Evolutionary conservation across 1,139 yeast genomes (phyloP).

Genomic region (Taiozyma sp.): DNA sequence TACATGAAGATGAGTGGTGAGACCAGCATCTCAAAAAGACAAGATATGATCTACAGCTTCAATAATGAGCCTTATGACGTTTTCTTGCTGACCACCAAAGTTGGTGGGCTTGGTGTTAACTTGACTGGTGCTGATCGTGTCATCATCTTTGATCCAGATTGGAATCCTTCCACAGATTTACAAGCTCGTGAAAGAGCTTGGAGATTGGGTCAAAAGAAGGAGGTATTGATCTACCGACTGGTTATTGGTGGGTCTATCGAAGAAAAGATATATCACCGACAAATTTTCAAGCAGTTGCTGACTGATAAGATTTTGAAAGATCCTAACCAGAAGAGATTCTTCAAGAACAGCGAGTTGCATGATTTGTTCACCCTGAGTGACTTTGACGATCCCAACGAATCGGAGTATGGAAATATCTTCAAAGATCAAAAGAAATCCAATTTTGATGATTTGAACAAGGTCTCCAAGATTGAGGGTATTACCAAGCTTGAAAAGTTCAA

Average conservation of each 20-base stretch:
- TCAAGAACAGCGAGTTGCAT: conserved; percentile 86
- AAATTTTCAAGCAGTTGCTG: conserved; percentile 89
- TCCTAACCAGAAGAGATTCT: conserved; percentile 90
- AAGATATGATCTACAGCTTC: conserved; percentile 72
- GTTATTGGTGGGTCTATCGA: conserved; percentile 97
- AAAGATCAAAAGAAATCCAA: conserved; percentile 27
- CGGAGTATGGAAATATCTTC: conserved; percentile 13
- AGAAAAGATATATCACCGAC: conserved; percentile 94
- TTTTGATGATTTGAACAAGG: conserved; percentile 51
- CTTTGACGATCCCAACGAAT: conserved; percentile 44
- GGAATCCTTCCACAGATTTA: conserved; percentile 97
- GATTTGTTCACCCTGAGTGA: conserved; percentile 85
- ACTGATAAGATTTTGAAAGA: conserved; percentile 93
- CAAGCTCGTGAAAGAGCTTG: conserved; percentile 98
- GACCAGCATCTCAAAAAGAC: conserved; percentile 74
- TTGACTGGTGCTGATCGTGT: conserved; percentile 94
- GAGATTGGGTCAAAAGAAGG: conserved; percentile 92
- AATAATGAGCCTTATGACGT: conserved; percentile 57
- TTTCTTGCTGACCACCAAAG: conserved; percentile 85
- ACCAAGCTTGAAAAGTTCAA: conserved; percentile 41
- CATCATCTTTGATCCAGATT: conserved; percentile 92
- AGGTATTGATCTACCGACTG: conserved; percentile 85
- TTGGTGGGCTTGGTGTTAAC: conserved; percentile 94
- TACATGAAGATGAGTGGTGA: conserved; percentile 93
- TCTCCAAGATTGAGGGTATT: conserved; percentile 43